Evolutionary conservation across 2,329 filamentous ascomycete species (phyloP), one percentile per base, ranked within the genome.

Genomic region (Zasmidium cellare): DNA sequence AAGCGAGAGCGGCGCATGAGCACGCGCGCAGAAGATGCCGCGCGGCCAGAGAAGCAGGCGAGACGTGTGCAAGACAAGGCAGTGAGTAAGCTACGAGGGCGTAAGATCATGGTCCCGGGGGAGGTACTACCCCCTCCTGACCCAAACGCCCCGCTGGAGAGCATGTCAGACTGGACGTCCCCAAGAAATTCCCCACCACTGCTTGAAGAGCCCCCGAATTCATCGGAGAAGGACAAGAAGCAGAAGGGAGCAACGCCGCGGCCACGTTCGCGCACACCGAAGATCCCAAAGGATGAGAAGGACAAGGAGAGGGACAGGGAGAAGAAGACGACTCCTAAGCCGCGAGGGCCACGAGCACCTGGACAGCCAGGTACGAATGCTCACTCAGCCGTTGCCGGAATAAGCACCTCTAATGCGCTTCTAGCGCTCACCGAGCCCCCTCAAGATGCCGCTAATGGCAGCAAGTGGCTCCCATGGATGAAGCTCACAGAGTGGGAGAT

Each of bases 401-500:
- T 85, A 47, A 86, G 84, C 20, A 86, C 83, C 11, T 85, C 83
- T 65, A 85, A 84, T 70, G 84, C 84, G 3, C 74, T 87, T 47
- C 81, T 84, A 3, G 75, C 81, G 61, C 75, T 87, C 19, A 80
- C 81, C 14, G 82, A 84, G 16, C 85, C 85, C 9, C 85, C 85
- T 14, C 74, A 80, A 19, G 82, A 86, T 69, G 84, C 85, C 7
- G 76, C 76, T 54, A 77, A 82, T 22, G 85, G 85, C 47, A 86
- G 84, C 72, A 81, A 82, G 67, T 82, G 82, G 73, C 75, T 81
- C 59, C 85, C 85, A 1, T 88, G 85, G 85, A 77, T 84, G 65
- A 83, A 84, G 57, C 74, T 88, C 61, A 87, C 85, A 2, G 85
- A 87, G 64, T 88, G 82, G 75, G 85, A 88, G 67, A 86, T 88